phyloP scores from a whole-genome alignment of 306 rosid genomes.

The Geum urbanum region DNA sequence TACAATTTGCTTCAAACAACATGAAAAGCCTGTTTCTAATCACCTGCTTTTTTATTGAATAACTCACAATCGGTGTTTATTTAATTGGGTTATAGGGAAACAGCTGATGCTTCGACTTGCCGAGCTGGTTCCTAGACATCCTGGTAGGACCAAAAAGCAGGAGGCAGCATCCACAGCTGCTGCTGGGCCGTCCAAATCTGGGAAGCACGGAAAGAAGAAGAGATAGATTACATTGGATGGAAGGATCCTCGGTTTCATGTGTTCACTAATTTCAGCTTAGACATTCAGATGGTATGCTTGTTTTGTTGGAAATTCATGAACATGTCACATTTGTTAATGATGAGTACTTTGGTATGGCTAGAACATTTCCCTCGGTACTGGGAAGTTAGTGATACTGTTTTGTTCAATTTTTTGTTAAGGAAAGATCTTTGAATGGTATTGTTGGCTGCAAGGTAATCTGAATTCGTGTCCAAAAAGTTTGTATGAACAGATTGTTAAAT shows the following conservation, averaged over 20 bases:
- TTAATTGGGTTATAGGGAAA: conserved; percentile 53
- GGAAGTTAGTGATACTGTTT: background rate
- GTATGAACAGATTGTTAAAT: no score
- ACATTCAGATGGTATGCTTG: background rate
- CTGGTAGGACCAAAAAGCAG: conserved; percentile 79
- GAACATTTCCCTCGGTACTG: conserved; percentile 4
- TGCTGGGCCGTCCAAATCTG: conserved; percentile 71
- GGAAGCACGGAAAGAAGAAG: conserved; percentile 75
- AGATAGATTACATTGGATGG: conserved; percentile 29
- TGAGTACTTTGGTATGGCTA: background rate
- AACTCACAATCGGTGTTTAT: background rate
- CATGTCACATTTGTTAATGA: background rate
- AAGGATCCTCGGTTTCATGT: background rate
- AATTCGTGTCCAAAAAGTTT: background rate
- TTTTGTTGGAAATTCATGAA: background rate
- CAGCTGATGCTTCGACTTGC: conserved; percentile 61
- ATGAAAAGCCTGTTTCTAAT: background rate
- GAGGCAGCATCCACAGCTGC: conserved; percentile 57
- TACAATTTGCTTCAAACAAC: background rate
- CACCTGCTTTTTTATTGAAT: background rate
- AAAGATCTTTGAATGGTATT: conserved; percentile 2
- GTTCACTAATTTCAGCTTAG: background rate
- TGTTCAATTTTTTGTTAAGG: background rate
- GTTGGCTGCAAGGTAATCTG: background rate
- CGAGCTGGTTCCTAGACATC: conserved; percentile 85